Evolutionary conservation across 352 stramenopile species (phyloP).

Genomic region (Globisporangium sylvaticum): DNA sequence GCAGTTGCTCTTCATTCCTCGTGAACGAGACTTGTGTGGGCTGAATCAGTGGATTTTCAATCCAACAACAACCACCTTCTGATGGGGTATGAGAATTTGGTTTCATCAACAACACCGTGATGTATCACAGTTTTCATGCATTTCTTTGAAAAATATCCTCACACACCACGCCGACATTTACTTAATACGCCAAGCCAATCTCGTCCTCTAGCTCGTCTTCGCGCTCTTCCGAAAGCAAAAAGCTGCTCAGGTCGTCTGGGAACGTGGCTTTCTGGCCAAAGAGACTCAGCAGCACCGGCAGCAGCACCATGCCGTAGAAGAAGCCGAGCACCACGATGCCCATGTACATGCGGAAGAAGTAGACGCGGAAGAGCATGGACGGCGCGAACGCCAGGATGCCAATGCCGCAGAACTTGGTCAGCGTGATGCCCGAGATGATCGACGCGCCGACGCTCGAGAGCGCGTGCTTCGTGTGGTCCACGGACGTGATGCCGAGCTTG

Average conservation of each 20-base stretch:
- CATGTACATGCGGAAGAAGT: conserved; percentile 93
- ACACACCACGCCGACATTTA: background rate
- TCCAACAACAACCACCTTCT: no score
- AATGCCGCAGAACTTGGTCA: conserved; percentile 91
- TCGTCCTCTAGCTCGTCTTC: conserved; percentile 56
- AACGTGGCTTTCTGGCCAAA: conserved; percentile 49
- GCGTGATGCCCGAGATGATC: conserved; percentile 89
- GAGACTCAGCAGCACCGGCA: conserved; percentile 80
- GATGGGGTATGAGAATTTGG: no score
- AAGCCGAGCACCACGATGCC: conserved; percentile 82
- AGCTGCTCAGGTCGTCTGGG: conserved; percentile 63
- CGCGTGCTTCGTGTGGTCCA: conserved; percentile 72
- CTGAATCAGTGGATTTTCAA: no score
- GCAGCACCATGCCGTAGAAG: conserved; percentile 77
- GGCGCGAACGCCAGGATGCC: conserved; percentile 85
- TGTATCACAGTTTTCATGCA: no score
- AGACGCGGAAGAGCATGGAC: conserved; percentile 90
- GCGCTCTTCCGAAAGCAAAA: conserved; percentile 65
- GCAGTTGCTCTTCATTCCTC: no score
- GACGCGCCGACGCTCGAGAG: conserved; percentile 74
- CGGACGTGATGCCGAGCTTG: conserved; percentile 36
- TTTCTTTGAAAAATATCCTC: no score
- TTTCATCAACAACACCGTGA: no score
- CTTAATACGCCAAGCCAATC: conserved; percentile 10
- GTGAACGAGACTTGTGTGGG: no score